phyloP scores from a whole-genome alignment of 768 basidiomycete genomes.

The Pleurotus eryngii region DNA sequence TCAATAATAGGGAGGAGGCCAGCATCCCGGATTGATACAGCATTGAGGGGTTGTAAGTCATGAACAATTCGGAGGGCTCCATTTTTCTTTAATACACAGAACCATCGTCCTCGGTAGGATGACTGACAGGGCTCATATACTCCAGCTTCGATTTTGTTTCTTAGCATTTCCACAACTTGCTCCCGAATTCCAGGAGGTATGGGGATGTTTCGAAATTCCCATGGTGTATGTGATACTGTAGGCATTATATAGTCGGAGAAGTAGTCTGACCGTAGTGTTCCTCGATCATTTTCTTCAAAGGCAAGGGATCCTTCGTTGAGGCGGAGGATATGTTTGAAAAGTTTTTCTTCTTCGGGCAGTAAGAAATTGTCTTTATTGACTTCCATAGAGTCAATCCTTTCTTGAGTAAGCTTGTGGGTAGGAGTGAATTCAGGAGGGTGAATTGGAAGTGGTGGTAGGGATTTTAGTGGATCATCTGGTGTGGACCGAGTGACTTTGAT shows the following conservation, averaged over 20 bases:
- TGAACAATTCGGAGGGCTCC: conserved; percentile 26
- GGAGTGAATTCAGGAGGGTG: conserved; percentile 7
- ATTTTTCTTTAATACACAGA: conserved; percentile 24
- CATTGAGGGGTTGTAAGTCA: conserved; percentile 30
- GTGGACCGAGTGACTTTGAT: neutral
- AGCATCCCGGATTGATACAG: conserved; percentile 24
- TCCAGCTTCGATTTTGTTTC: conserved; percentile 13
- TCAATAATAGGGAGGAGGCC: conserved; percentile 19
- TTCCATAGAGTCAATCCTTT: conserved; percentile 12
- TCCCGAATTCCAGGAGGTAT: conserved; percentile 19
- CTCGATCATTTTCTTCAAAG: conserved; percentile 21
- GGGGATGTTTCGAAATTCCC: conserved; percentile 24
- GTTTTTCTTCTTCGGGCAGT: too few relatives aligned
- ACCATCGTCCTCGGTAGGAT: conserved; percentile 19
- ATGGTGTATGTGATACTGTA: conserved; percentile 28
- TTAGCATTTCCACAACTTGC: conserved; percentile 19
- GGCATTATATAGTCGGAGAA: conserved; percentile 30
- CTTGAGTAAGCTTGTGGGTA: conserved; percentile 7
- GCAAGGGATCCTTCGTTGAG: conserved; percentile 14
- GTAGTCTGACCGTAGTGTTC: conserved; percentile 25
- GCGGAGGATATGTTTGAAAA: conserved; percentile 9
- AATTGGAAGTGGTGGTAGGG: conserved; percentile 8
- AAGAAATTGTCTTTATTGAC: conserved; percentile 1
- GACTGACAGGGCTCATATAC: conserved; percentile 20
- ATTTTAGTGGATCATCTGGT: conserved; percentile 18